Conservation (phyloP, 2,329 filamentous ascomycete genomes). For the Colletotrichum theobromicola region DNA sequence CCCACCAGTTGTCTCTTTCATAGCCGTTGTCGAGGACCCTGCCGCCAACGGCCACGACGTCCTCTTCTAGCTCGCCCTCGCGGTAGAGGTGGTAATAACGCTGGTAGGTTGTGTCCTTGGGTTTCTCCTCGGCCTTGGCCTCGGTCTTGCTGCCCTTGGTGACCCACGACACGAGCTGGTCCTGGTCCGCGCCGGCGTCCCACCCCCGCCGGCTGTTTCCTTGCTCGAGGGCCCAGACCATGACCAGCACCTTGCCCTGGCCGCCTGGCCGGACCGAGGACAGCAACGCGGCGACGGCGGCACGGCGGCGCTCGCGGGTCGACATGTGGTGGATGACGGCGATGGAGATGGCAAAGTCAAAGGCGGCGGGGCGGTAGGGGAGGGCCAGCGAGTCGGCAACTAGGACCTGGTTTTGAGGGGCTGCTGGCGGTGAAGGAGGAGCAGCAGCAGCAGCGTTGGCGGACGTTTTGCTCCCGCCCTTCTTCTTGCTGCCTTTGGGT, state of each 20-base stretch:
- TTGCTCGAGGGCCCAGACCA: slow-evolving; percentile 97
- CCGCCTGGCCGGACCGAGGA: slow-evolving; percentile 62
- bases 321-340: slow-evolving; percentile 95
- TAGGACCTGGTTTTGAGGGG: slow-evolving; percentile 55
- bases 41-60: slow-evolving; percentile 78
- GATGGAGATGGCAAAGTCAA: slow-evolving; percentile 91
- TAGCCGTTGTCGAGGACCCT: slow-evolving; percentile 81
- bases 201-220: slow-evolving; percentile 84
- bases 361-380: slow-evolving; percentile 68
- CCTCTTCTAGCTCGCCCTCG: slow-evolving; percentile 83
- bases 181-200: slow-evolving; percentile 83
- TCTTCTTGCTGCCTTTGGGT: slow-evolving; percentile 6
- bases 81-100: slow-evolving; percentile 95
- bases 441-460: background rate
- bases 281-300: slow-evolving; percentile 75
- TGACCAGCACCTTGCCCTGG: slow-evolving; percentile 76
- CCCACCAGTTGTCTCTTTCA: slow-evolving; percentile 99
- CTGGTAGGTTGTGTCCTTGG: slow-evolving; percentile 64
- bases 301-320: slow-evolving; percentile 72
- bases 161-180: slow-evolving; percentile 96
- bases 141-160: slow-evolving; percentile 48
- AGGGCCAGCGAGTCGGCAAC: slow-evolving; percentile 86
- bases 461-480: slow-evolving; percentile 15
- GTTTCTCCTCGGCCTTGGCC: background rate
- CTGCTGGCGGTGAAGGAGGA: background rate